Evolutionary conservation across 148 eudicot species (phyloP).

Genomic region (Spergularia marina): DNA sequence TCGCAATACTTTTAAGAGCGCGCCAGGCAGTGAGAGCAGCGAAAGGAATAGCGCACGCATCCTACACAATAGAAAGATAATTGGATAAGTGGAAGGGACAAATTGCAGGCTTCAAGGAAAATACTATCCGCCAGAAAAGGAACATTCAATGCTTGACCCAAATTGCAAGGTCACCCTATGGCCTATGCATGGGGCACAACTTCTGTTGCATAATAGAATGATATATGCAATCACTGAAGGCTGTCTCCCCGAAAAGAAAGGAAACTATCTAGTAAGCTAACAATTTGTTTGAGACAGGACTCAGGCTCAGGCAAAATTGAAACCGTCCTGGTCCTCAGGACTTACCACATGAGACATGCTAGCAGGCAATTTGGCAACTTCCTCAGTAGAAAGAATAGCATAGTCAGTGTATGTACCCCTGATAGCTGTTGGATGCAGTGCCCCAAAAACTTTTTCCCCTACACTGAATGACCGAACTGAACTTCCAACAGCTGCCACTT

Average conservation of each 20-base stretch:
- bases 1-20: conserved; percentile 77
- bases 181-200: background rate
- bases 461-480: conserved; percentile 59
- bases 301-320: background rate
- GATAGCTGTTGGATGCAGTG: conserved; percentile 92
- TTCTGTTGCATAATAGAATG: background rate
- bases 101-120: background rate
- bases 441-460: conserved; percentile 95
- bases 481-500: conserved; percentile 80
- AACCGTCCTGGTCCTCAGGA: conserved; percentile 14
- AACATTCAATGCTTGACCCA: conserved; percentile 2
- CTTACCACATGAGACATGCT: conserved; percentile 80
- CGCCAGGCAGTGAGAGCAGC: conserved; percentile 99
- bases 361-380: conserved; percentile 62
- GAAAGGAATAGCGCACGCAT: conserved; percentile 90
- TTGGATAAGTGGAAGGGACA: conserved; percentile 1
- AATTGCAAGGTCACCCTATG: background rate
- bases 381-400: conserved; percentile 80
- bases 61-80: conserved; percentile 43
- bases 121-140: conserved; percentile 5
- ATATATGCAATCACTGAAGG: conserved; percentile 1
- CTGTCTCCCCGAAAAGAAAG: background rate
- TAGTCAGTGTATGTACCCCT: conserved; percentile 97
- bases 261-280: background rate
- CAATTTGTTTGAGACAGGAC: background rate